Evolutionary conservation across 768 basidiomycete genomes (phyloP).

Genomic region (Kwoniella shandongensis): DNA sequence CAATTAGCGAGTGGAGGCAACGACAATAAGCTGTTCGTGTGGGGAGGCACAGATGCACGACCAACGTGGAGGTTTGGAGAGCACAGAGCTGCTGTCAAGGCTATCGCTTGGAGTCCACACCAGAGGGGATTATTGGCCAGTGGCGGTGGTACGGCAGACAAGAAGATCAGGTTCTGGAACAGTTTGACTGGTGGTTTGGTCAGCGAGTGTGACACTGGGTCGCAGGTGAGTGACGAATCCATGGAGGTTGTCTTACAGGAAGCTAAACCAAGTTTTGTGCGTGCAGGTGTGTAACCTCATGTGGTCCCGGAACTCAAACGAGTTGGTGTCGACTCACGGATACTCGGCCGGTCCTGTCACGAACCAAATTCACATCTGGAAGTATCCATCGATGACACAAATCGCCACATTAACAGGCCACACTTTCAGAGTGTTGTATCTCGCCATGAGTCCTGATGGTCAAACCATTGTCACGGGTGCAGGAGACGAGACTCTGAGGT

Average conservation of each 20-base stretch:
- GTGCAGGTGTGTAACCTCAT: slow-evolving; percentile 90
- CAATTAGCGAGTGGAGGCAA: slow-evolving; percentile 90
- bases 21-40: slow-evolving; percentile 98
- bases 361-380: slow-evolving; percentile 89
- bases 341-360: slow-evolving; percentile 91
- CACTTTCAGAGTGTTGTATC: slow-evolving; percentile 88
- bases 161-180: slow-evolving; percentile 98
- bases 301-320: slow-evolving; percentile 93
- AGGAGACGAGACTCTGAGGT: slow-evolving; percentile 92
- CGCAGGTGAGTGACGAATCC: slow-evolving; percentile 66
- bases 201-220: slow-evolving; percentile 87
- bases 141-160: slow-evolving; percentile 98
- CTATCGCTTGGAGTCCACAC: slow-evolving; percentile 97
- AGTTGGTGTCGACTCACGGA: slow-evolving; percentile 96
- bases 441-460: slow-evolving; percentile 96
- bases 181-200: slow-evolving; percentile 80
- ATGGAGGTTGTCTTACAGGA: background rate
- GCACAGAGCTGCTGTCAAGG: slow-evolving; percentile 95
- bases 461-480: slow-evolving; percentile 98
- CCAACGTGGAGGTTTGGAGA: slow-evolving; percentile 95
- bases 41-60: slow-evolving; percentile 69
- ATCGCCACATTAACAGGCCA: slow-evolving; percentile 93
- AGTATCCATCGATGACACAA: slow-evolving; percentile 88
- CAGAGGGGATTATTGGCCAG: slow-evolving; percentile 84
- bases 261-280: background rate